Evolutionary conservation across 306 rosid genomes (phyloP).

Genomic region (Begonia fuchsioides): DNA sequence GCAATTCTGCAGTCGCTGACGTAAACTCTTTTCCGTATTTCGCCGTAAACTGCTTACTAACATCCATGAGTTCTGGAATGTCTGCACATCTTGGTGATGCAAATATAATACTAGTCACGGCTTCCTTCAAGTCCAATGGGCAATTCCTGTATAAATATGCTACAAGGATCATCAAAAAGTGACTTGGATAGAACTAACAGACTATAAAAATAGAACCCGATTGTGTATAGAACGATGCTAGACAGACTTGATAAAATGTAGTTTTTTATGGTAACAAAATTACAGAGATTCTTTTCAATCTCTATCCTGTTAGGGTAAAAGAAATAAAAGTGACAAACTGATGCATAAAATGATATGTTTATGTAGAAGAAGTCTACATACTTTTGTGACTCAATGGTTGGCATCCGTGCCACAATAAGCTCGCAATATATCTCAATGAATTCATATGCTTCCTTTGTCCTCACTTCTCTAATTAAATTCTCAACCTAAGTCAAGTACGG

Average conservation of each 20-base stretch:
- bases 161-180: slow-evolving; percentile 2
- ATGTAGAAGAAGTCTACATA: slow-evolving; percentile 18
- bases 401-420: slow-evolving; percentile 65
- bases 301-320: neutral
- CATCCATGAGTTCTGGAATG: slow-evolving; percentile 69
- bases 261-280: neutral
- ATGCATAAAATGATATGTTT: no score
- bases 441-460: slow-evolving; percentile 69
- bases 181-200: no score
- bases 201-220: no score
- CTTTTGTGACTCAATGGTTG: slow-evolving; percentile 85
- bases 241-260: neutral
- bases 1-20: slow-evolving; percentile 65
- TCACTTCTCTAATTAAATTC: slow-evolving; percentile 89
- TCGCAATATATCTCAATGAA: slow-evolving; percentile 86
- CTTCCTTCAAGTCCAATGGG: slow-evolving; percentile 92
- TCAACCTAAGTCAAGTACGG: slow-evolving; percentile 50
- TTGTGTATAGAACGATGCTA: no score
- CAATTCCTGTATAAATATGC: slow-evolving; percentile 35
- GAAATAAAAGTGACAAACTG: no score
- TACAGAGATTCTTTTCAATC: neutral
- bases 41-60: slow-evolving; percentile 54
- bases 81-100: slow-evolving; percentile 89
- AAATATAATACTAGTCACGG: slow-evolving; percentile 70
- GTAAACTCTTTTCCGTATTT: slow-evolving; percentile 85